Base-by-base conservation (phyloP, 108 stramenopile species). In the Pseudonitzschia multistriata region DNA sequence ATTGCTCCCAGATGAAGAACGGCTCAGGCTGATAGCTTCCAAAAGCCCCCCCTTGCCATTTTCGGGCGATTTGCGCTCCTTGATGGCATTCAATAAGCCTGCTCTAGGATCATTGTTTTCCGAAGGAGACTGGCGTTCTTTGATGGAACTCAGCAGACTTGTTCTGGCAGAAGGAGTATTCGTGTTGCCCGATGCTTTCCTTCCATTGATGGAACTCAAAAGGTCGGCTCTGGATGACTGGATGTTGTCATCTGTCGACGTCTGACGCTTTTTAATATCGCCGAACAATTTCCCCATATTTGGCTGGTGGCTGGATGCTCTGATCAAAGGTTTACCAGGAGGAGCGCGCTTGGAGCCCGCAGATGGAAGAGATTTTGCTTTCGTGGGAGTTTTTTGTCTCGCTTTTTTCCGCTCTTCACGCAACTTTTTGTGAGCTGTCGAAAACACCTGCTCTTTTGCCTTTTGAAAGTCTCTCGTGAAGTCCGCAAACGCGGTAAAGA, bases 391-490 rank as follows among this genome's bases (percentile, higher is more conserved):
- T 36, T 55, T 37, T 14, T 36, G 28, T n/a, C 39, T 28, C 22
- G 68, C 68, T 50, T 69, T 69, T 70, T 79, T 87, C 10, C 82
- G 71, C 14, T 83, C 80, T 49, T 83, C 80, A 3, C 85, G 81
- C 55, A 79, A 74, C 68, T 89, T 87, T 63, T 81, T 86, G 75
- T 93, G 86, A 65, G 84, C 86, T 29, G 81, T 76, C 24, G 70
- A 74, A 34, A 78, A 67, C 3, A 92, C 91, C 49, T 87, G 84
- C 25, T 89, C 88, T n/a, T 84, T 77, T 3, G 90, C 90, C 68
- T 79, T 82, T 30, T 89, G 74, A 64, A 92, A 95, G 50, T 90
- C 86, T n/a, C 82, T 77, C 35, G 78, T 80, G 72, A 97, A 97
- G 3, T 66, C 74, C 19, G 42, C 77, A 37, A 97, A 84, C 29